Evolutionary conservation across 164 flowering plant species (phyloP).

Genomic region (Stephania cephalantha): DNA sequence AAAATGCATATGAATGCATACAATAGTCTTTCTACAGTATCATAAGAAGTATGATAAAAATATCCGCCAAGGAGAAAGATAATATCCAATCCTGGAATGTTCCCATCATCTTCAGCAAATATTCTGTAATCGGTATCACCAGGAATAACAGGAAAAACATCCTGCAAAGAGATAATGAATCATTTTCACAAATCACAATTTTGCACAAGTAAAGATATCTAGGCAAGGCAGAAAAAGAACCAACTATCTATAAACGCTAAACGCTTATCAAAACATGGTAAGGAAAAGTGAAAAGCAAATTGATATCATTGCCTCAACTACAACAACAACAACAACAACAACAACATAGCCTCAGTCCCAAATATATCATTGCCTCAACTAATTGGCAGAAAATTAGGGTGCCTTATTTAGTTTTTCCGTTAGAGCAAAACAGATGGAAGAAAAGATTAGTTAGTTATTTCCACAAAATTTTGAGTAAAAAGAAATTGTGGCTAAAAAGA

Average conservation of each 20-base stretch:
- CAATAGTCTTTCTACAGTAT: conserved; percentile 92
- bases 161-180: conserved; percentile 46
- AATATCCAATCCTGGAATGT: conserved; percentile 95
- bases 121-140: conserved; percentile 98
- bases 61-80: conserved; percentile 93
- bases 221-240: not conserved
- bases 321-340: no score
- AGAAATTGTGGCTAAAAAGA: not conserved
- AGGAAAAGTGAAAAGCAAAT: conserved; percentile 2
- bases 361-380: no score
- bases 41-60: conserved; percentile 89
- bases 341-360: no score
- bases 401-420: not conserved
- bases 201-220: not conserved
- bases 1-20: conserved; percentile 69
- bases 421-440: no score
- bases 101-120: conserved; percentile 74
- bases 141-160: conserved; percentile 82
- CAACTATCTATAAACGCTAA: not conserved
- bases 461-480: not conserved
- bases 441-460: no score
- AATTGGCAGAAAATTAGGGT: not conserved
- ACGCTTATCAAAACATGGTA: not conserved
- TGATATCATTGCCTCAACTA: not conserved
- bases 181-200: conserved; percentile 1